phyloP scores from a whole-genome alignment of 1,284 basidiomycete genomes.

The Baeospora myosura region DNA sequence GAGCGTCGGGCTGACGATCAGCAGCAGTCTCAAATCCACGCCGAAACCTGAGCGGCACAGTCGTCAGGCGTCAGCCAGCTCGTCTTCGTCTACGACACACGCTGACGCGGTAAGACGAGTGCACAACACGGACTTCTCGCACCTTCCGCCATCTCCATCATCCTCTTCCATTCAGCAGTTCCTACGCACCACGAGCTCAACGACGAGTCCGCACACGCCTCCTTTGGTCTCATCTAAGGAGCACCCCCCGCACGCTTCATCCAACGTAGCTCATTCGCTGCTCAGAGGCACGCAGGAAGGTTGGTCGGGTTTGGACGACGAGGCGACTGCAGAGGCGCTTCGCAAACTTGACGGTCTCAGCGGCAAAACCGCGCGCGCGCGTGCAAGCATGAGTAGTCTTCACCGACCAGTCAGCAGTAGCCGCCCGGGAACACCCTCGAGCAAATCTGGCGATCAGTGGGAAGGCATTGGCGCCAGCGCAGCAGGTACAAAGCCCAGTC shows the following conservation, averaged over 20 bases:
- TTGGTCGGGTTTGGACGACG: slow-evolving; percentile 78
- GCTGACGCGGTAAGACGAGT: slow-evolving; percentile 41
- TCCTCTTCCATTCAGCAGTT: slow-evolving; percentile 81
- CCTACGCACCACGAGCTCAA: slow-evolving; percentile 48
- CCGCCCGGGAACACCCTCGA: slow-evolving; percentile 67
- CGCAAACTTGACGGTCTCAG: slow-evolving; percentile 90
- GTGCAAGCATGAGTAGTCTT: slow-evolving; percentile 61
- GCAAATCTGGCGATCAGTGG: slow-evolving; percentile 54
- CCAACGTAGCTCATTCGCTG: slow-evolving; percentile 72
- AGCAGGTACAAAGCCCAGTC: slow-evolving; percentile 43
- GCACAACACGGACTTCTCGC: slow-evolving; percentile 75
- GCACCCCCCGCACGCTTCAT: slow-evolving; percentile 37
- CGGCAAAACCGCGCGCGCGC: slow-evolving; percentile 60
- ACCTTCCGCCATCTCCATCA: slow-evolving; percentile 82
- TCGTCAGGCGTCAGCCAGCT: slow-evolving; percentile 59
- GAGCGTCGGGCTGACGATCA: slow-evolving; percentile 45
- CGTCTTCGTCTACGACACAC: slow-evolving; percentile 49
- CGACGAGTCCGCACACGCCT: slow-evolving; percentile 38
- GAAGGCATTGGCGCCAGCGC: slow-evolving; percentile 50
- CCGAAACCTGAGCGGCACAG: slow-evolving; percentile 43
- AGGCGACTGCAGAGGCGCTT: slow-evolving; percentile 85
- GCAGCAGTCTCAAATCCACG: slow-evolving; percentile 31
- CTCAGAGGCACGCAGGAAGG: slow-evolving; percentile 77
- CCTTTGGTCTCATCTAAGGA: slow-evolving; percentile 40
- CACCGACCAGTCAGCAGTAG: slow-evolving; percentile 57